Evolutionary conservation across 495 filamentous ascomycete genomes (phyloP), one percentile per base, ranked within the genome.

Genomic region (Filosporella fistucella): DNA sequence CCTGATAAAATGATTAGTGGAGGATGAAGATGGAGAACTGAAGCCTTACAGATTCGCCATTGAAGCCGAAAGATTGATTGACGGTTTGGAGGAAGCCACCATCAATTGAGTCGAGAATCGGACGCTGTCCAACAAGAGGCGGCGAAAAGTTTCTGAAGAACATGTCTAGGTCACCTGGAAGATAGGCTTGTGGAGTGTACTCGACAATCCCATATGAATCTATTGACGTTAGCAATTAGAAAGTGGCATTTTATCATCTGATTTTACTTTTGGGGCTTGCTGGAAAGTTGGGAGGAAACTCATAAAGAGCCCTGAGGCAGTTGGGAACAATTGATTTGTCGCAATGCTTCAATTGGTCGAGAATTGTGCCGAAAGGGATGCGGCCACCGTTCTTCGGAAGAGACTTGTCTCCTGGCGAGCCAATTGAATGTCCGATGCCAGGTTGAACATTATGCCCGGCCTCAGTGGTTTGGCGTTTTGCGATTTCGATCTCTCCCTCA

Each of bases 81-180:
- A 29, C 24, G 20, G 18, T 28, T 10, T 39, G 36, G 17, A 45
- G n/a, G 25, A 17, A 24, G 2, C 30, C 35, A 14, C 42, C 42
- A 36, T 52, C 49, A 35, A 52, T 42, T 2, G 36, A 46, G 13
- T 49, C 34, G 3, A 55, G 29, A n/a, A 45, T 55, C 14, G 47
- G 52, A 4, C 40, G 29, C 7, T 11, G 7, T 24, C 38, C 42
- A 22, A 32, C 24, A 16, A 34, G 47, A 24, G 37, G 18, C 8
- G 16, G n/a, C 11, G 35, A 38, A 13, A 42, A 49, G 26, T 38
- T 49, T 2, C 11, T n/a, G 46, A 33, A 49, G 9, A 49, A 32
- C 1, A 42, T 13, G 33, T 49, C 42, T 25, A 55, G 16, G 42
- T 49, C 41, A n/a, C 18, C 10, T 49, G 36, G 36, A 20, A 49